These are phyloP conservation scores for Saksenaea oblongispora DNA, from an alignment of 371 early-diverging fungal species.

Conservation along the genomic window DNA sequence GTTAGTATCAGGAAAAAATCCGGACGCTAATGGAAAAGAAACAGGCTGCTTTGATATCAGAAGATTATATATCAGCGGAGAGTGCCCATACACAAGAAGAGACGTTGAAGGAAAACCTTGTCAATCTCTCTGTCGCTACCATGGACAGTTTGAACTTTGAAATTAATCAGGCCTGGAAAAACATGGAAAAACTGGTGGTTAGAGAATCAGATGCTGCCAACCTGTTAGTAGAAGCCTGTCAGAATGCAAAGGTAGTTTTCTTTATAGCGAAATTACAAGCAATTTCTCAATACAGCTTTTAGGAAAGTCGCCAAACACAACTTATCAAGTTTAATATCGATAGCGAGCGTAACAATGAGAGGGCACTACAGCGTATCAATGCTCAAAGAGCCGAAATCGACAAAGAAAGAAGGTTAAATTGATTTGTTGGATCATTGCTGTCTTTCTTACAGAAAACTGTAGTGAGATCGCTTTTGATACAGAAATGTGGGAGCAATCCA, in stretches of 20 bases:
- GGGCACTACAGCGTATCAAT: slow-evolving; percentile 10
- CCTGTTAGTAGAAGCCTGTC: slow-evolving; percentile 9
- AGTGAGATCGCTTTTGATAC: slow-evolving; percentile 28
- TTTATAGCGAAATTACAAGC: not conserved
- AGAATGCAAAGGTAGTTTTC: not conserved
- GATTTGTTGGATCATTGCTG: not conserved
- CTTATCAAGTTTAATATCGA: slow-evolving; percentile 15
- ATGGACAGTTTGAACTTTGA: slow-evolving; percentile 10
- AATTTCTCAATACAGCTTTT: not conserved
- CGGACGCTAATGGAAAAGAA: not conserved
- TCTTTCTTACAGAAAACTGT: not conserved
- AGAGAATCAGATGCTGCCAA: slow-evolving; percentile 12
- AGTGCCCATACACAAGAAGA: not conserved
- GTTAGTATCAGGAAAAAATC: slow-evolving; percentile 1
- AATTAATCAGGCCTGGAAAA: slow-evolving; percentile 13
- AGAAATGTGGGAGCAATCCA: slow-evolving; percentile 30
- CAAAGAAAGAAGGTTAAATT: slow-evolving; percentile 16
- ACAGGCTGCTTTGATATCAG: slow-evolving; percentile 4
- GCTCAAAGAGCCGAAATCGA: slow-evolving; percentile 14
- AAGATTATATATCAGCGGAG: slow-evolving; percentile 13
- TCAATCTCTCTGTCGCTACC: slow-evolving; percentile 4
- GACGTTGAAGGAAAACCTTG: slow-evolving; percentile 7
- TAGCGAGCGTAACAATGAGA: slow-evolving; percentile 13
- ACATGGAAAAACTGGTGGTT: not conserved
- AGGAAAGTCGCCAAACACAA: slow-evolving; percentile 17